Base-by-base conservation (phyloP, 148 eudicot genomes). In the Camellia granthamiana region DNA sequence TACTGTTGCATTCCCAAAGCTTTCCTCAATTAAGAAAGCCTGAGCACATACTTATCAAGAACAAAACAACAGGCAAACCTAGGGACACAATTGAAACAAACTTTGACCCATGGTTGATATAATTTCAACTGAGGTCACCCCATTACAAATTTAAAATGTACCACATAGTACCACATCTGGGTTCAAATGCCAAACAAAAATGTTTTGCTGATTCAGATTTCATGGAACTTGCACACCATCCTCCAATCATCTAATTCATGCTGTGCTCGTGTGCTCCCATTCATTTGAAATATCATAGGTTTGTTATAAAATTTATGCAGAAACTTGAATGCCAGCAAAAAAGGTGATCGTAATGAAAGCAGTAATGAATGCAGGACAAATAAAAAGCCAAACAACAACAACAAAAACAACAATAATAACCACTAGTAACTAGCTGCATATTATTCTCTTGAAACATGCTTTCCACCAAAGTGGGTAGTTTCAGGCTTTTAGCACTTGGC, bases 291-390 rank as follows among this genome's bases (percentile, higher is more conserved):
- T 54, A 56, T 52, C 9, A 13, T 73, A 42, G 47, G 46, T 55
- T 30, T 7, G 4, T 7, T 38, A 74, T 14, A 56, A 70, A 70
- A 51, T 5, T 54, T 12, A 72, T 18, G 60, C 60, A 52, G 41
- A 72, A 71, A 43, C 60, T 23, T 72, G 52, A 23, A 52, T 52
- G 43, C 60, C 74, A 70, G 56, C 60, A 11, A 52, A 72, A 63
- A 52, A 23, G 15, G 44, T 51, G 3, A 8, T 12, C 23, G 44
- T 38, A 72, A 72, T 5, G 44, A 52, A 72, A 72, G 75, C 60
- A 72, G 75, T 21, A 41, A 16, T 16, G 30, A 10, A 49, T 47
- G 10, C 74, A 49, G 30, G 3, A 51, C 15, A 72, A 72, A 5
- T 51, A 10, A 51, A 51, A 6, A 51, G 42, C 75, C 51, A 19